Conservation (phyloP, 805 yeast genomes). For the Alloascoidea hylecoeti region DNA sequence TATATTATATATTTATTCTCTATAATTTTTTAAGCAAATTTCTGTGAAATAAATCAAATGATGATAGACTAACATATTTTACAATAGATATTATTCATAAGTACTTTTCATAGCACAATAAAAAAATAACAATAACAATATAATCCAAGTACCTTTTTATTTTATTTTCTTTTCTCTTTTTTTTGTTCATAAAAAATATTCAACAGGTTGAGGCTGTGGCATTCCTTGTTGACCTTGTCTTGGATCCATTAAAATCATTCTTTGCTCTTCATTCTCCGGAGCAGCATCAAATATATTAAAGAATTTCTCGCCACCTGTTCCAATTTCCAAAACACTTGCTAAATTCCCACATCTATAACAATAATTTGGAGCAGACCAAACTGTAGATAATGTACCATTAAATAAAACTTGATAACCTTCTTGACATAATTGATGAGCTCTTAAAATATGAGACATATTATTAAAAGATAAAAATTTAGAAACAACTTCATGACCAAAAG, state of each 20-base stretch:
- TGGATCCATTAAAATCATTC: conserved; percentile 18
- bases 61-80: too few species aligned
- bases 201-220: conserved; percentile 27
- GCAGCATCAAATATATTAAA: conserved; percentile 96
- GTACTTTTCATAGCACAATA: too few species aligned
- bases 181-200: conserved; percentile 36
- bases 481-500: conserved; percentile 86
- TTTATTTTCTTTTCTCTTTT: too few species aligned
- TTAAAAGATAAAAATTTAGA: conserved; percentile 73
- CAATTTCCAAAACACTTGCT: conserved; percentile 91
- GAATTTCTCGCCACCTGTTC: conserved; percentile 46
- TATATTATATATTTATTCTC: too few species aligned
- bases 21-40: too few species aligned
- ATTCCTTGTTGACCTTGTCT: conserved; percentile 6
- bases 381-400: conserved; percentile 84
- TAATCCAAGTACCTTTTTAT: too few species aligned
- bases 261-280: conserved; percentile 65
- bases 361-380: conserved; percentile 98
- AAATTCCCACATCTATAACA: conserved; percentile 95
- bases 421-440: conserved; percentile 96
- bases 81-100: too few species aligned
- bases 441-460: conserved; percentile 60
- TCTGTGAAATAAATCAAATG: too few species aligned
- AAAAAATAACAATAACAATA: too few species aligned
- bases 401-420: conserved; percentile 92